phyloP scores from a whole-genome alignment of 1,139 yeast species.

The Taphrina wiesneri region DNA sequence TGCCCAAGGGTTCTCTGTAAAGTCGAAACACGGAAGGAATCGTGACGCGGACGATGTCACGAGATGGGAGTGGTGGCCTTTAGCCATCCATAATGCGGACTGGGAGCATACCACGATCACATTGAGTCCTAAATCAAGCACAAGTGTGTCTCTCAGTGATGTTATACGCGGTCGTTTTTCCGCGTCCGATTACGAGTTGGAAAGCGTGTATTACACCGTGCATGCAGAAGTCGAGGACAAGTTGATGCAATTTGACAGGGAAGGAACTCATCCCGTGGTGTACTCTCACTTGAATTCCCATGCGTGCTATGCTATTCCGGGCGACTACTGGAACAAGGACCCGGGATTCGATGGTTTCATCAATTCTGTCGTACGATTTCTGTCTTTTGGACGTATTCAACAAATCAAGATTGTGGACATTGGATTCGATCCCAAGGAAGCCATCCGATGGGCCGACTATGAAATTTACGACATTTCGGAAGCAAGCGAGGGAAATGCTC shows the following conservation, averaged over 20 bases:
- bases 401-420: conserved; percentile 20
- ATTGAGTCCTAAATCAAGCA: neutral
- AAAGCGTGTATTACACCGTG: conserved; percentile 18
- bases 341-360: conserved; percentile 20
- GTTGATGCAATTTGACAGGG: neutral
- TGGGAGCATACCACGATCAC: conserved; percentile 25
- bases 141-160: neutral
- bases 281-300: conserved; percentile 19
- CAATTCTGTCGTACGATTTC: conserved; percentile 8
- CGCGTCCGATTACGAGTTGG: conserved; percentile 5
- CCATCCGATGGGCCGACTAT: conserved; percentile 22
- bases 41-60: conserved; percentile 16
- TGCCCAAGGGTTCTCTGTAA: conserved; percentile 19
- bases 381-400: conserved; percentile 11
- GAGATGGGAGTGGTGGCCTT: conserved; percentile 26
- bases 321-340: conserved; percentile 23
- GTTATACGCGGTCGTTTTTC: conserved; percentile 1
- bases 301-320: conserved; percentile 21
- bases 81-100: conserved; percentile 21
- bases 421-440: conserved; percentile 9
- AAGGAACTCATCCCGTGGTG: conserved; percentile 11
- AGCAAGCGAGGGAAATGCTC: conserved; percentile 14
- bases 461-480: conserved; percentile 13
- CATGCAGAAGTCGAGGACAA: conserved; percentile 24
- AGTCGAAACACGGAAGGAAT: neutral